These are phyloP conservation scores for Colletotrichum endophyticum DNA, from an alignment of 2,329 filamentous ascomycete species.

Conservation along the genomic window DNA sequence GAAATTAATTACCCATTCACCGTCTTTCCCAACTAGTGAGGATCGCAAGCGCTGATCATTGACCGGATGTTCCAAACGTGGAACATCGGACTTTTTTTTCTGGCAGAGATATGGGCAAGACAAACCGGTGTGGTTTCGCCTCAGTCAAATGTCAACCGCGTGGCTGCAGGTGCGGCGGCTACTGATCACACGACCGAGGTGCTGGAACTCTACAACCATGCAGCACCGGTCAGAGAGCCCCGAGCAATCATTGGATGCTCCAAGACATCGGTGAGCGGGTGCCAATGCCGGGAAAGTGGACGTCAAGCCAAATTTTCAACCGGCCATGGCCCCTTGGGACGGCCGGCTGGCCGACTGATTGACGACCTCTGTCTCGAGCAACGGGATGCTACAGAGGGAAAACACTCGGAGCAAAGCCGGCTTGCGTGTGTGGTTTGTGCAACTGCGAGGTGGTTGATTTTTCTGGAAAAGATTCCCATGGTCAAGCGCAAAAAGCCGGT, in stretches of 20 bases:
- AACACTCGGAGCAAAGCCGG: background rate
- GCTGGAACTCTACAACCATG: conserved; percentile 7
- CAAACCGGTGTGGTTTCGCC: background rate
- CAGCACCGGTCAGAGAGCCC: conserved; percentile 7
- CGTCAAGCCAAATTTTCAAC: background rate
- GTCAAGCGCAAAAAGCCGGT: background rate
- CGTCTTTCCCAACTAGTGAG: background rate
- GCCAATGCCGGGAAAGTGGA: background rate
- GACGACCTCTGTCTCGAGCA: background rate
- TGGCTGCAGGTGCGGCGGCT: background rate
- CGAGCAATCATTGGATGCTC: background rate
- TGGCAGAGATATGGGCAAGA: background rate
- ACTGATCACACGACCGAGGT: conserved; percentile 7
- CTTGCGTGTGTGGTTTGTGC: background rate
- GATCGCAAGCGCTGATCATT: background rate
- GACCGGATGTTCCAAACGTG: background rate
- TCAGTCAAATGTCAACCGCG: background rate
- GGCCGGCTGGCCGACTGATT: background rate
- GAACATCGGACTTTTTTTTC: background rate
- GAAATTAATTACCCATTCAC: background rate
- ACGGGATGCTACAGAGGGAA: background rate
- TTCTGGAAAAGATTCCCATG: background rate
- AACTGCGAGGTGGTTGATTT: background rate
- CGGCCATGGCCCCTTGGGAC: background rate
- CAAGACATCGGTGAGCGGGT: conserved; percentile 14